These are phyloP conservation scores for Glycine tomentella DNA, from an alignment of 306 rosid genomes.

Conservation along the genomic window DNA sequence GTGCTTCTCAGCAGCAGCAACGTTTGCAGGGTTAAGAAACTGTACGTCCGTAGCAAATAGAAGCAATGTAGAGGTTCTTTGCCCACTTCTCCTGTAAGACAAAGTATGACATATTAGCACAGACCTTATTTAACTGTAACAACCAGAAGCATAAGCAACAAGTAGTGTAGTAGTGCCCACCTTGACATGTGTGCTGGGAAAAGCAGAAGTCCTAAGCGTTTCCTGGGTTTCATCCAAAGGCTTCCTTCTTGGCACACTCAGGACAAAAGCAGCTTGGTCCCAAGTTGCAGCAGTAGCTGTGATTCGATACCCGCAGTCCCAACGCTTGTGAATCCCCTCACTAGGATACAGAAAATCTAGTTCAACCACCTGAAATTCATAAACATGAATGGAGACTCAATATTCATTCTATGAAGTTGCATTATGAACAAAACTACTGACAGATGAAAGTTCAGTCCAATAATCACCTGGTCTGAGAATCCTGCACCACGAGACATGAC, in stretches of 20 bases:
- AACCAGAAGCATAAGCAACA: not conserved
- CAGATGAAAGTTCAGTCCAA: constrained; percentile 17
- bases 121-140: too few species aligned
- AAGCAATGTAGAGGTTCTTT: constrained; percentile 82
- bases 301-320: constrained; percentile 77
- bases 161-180: constrained; percentile 41
- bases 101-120: constrained; percentile 46
- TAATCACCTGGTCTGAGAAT: constrained; percentile 72
- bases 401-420: constrained; percentile 9
- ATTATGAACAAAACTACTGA: constrained; percentile 30
- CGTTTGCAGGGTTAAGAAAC: constrained; percentile 62
- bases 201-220: constrained; percentile 83
- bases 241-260: constrained; percentile 78
- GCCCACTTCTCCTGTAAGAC: constrained; percentile 83
- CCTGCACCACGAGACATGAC: constrained; percentile 87
- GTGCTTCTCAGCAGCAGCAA: constrained; percentile 31
- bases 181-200: constrained; percentile 86
- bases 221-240: constrained; percentile 84
- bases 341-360: constrained; percentile 51
- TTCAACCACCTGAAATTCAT: constrained; percentile 70
- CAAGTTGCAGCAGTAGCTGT: constrained; percentile 82
- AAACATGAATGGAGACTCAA: not conserved
- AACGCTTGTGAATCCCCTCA: constrained; percentile 80
- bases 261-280: constrained; percentile 86
- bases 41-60: constrained; percentile 81